Conservation (phyloP, 352 stramenopile genomes). For the Phytophthora brassicae region DNA sequence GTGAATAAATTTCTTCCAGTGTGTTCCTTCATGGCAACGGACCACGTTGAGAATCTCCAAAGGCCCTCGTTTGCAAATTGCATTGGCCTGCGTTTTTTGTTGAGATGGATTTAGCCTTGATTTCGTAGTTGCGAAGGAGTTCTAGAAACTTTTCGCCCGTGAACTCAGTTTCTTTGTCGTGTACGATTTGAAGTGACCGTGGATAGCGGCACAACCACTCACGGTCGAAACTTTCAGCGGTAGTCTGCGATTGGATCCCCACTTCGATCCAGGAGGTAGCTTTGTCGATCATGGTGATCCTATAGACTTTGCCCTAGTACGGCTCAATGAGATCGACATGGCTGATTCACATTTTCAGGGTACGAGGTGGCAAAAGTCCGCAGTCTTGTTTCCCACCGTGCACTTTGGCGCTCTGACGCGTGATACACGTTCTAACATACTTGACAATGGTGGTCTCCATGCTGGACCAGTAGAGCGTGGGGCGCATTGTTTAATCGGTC, state of each 20-base stretch:
- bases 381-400: slow-evolving; percentile 8
- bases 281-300: background rate
- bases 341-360: background rate
- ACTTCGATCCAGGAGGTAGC: background rate
- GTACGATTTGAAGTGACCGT: background rate
- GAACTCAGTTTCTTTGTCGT: background rate
- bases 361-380: background rate
- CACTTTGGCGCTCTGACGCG: background rate
- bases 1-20: slow-evolving; percentile 1
- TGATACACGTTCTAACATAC: background rate
- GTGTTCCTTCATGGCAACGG: background rate
- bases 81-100: slow-evolving; percentile 15
- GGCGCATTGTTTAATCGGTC: background rate
- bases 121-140: background rate
- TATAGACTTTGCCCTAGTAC: background rate
- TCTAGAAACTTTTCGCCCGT: slow-evolving; percentile 6
- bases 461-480: background rate
- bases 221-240: background rate
- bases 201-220: background rate
- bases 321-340: slow-evolving; percentile 8
- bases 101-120: slow-evolving; percentile 10
- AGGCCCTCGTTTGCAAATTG: slow-evolving; percentile 14
- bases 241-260: background rate
- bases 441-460: background rate
- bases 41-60: slow-evolving; percentile 12